Percentiles rank a stretch among this genome's conserved stretches.
Conservation (phyloP, 805 yeast species). For the Wickerhamiella alocasiicola region DNA sequence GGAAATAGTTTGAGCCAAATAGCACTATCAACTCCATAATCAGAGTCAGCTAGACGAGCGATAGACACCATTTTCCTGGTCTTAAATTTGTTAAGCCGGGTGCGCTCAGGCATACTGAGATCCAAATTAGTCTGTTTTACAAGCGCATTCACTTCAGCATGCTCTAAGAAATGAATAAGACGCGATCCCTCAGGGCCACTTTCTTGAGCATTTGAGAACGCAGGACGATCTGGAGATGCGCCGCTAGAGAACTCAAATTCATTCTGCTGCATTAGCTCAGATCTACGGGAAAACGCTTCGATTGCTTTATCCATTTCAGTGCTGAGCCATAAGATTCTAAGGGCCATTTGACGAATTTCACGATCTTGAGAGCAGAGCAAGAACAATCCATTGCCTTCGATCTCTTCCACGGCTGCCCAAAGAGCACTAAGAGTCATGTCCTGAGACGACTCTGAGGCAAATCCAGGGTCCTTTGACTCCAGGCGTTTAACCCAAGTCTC, state of each 20-base stretch:
- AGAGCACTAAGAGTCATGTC: slow-evolving; percentile 32
- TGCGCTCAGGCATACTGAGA: slow-evolving; percentile 60
- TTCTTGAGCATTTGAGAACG: slow-evolving; percentile 1
- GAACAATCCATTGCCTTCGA: slow-evolving; percentile 90
- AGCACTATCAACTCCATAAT: slow-evolving; percentile 89
- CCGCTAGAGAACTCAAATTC: slow-evolving; percentile 14
- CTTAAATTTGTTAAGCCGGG: slow-evolving; percentile 51
- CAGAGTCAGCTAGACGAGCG: slow-evolving; percentile 74
- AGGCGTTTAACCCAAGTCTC: slow-evolving; percentile 55
- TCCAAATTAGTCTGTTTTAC: slow-evolving; percentile 37
- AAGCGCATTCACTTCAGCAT: slow-evolving; percentile 52
- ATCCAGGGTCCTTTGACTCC: slow-evolving; percentile 17
- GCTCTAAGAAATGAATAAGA: slow-evolving; percentile 59
- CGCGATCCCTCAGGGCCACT: slow-evolving; percentile 21
- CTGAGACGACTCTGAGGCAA: slow-evolving; percentile 8
- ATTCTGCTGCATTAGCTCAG: slow-evolving; percentile 14
- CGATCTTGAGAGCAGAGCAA: slow-evolving; percentile 83
- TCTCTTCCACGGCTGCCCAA: slow-evolving; percentile 79
- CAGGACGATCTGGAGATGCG: neutral
- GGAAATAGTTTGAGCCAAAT: slow-evolving; percentile 92
- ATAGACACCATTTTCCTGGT: slow-evolving; percentile 51
- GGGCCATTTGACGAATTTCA: slow-evolving; percentile 58
- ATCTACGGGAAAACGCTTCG: slow-evolving; percentile 23
- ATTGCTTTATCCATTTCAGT: slow-evolving; percentile 84
- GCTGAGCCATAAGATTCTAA: slow-evolving; percentile 59